Evolutionary conservation across 345 rosid genomes (phyloP).

Genomic region (Mallotus nudiflorus): DNA sequence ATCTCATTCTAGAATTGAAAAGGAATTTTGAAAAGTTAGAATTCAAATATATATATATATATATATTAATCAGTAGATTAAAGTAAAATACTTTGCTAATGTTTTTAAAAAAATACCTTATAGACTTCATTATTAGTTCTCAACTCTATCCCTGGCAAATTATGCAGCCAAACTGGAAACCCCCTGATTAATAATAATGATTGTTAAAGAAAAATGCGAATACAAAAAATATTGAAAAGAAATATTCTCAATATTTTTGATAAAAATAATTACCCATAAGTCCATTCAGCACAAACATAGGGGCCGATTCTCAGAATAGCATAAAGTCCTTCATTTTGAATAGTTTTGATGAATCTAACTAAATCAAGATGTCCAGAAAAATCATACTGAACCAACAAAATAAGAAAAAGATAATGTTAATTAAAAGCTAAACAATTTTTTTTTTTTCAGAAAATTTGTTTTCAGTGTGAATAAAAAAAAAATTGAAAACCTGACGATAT

Average conservation of each 20-base stretch:
- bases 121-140: constrained; percentile 22
- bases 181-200: constrained; percentile 16
- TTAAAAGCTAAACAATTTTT: too few species aligned
- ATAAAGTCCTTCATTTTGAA: constrained; percentile 50
- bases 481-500: background rate
- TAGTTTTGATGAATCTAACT: constrained; percentile 17
- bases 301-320: constrained; percentile 68
- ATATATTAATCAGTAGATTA: too few species aligned
- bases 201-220: background rate
- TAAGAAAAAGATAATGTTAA: background rate
- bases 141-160: constrained; percentile 12
- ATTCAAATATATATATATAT: too few species aligned
- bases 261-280: background rate
- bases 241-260: background rate
- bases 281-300: constrained; percentile 39
- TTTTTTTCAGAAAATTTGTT: background rate
- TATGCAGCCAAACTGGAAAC: constrained; percentile 28
- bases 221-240: too few species aligned
- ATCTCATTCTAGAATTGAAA: constrained; percentile 14
- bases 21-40: background rate
- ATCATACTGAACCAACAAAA: background rate
- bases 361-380: constrained; percentile 49
- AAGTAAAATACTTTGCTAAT: too few species aligned
- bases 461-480: background rate
- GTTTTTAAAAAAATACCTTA: constrained; percentile 12